phyloP scores from a whole-genome alignment of 2,329 filamentous ascomycete genomes.

The Ophiostoma pallidulum region DNA sequence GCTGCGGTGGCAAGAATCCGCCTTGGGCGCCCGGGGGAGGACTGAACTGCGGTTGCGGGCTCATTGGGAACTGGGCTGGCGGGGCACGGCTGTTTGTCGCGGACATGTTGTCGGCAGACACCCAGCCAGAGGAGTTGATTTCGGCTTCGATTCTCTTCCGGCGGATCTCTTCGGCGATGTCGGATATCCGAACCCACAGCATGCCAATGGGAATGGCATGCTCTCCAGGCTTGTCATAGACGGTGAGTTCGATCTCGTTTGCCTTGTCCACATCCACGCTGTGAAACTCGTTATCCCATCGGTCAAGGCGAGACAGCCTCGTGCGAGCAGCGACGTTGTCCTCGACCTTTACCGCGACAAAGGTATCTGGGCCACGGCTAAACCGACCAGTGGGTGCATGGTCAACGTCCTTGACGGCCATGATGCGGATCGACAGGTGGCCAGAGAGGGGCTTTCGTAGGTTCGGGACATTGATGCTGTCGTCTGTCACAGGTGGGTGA shows the following conservation, averaged over 20 bases:
- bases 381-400: constrained; percentile 80
- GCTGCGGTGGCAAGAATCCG: constrained; percentile 12
- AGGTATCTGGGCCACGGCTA: constrained; percentile 84
- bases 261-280: constrained; percentile 94
- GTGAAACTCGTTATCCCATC: constrained; percentile 86
- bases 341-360: constrained; percentile 93
- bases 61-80: constrained; percentile 50
- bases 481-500: constrained; percentile 51
- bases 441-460: constrained; percentile 93
- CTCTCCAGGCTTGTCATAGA: constrained; percentile 91
- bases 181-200: constrained; percentile 92
- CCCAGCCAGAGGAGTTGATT: constrained; percentile 90
- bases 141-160: constrained; percentile 95
- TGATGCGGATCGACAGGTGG: constrained; percentile 74
- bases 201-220: constrained; percentile 88
- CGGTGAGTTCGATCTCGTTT: constrained; percentile 94
- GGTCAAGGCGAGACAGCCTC: constrained; percentile 72
- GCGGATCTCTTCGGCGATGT: constrained; percentile 95
- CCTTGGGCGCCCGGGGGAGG: constrained; percentile 35
- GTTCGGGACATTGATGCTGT: constrained; percentile 92
- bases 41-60: constrained; percentile 36
- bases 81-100: constrained; percentile 40
- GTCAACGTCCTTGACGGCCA: constrained; percentile 88
- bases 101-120: constrained; percentile 86
- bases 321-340: constrained; percentile 86